phyloP scores from a whole-genome alignment of 495 filamentous ascomycete species.

The Parathielavia appendiculata region DNA sequence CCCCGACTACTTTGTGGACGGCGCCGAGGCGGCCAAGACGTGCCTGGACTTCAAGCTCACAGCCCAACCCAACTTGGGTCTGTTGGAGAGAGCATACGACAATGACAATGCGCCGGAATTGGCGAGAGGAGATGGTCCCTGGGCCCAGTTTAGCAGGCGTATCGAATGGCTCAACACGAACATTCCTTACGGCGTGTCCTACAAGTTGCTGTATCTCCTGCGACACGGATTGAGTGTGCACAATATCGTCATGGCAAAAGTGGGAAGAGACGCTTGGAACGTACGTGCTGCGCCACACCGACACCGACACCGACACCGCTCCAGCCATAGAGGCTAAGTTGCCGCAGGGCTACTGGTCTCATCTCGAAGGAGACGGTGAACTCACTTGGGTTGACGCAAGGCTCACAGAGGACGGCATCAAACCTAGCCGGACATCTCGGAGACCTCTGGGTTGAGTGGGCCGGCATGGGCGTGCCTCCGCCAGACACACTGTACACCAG shows the following conservation, averaged over 20 bases:
- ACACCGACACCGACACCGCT: no score
- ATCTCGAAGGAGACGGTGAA: neutral
- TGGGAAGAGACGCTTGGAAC: neutral
- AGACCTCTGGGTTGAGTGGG: neutral
- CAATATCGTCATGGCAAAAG: neutral
- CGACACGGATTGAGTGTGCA: neutral
- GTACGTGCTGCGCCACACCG: neutral
- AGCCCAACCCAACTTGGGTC: neutral
- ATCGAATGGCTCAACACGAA: neutral
- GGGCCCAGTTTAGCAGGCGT: neutral
- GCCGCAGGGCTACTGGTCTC: neutral
- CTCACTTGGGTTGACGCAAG: neutral
- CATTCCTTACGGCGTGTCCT: neutral
- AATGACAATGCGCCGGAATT: neutral
- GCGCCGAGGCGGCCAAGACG: neutral
- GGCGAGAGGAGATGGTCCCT: neutral
- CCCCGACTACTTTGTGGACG: neutral
- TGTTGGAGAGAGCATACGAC: neutral
- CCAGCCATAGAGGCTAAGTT: no score
- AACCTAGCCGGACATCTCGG: neutral
- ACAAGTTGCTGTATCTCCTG: neutral
- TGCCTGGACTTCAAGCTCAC: neutral
- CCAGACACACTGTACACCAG: neutral
- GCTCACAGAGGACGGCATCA: neutral
- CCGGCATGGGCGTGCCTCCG: neutral